Conservation (phyloP, 306 rosid species). For the Acacia acuminata region DNA sequence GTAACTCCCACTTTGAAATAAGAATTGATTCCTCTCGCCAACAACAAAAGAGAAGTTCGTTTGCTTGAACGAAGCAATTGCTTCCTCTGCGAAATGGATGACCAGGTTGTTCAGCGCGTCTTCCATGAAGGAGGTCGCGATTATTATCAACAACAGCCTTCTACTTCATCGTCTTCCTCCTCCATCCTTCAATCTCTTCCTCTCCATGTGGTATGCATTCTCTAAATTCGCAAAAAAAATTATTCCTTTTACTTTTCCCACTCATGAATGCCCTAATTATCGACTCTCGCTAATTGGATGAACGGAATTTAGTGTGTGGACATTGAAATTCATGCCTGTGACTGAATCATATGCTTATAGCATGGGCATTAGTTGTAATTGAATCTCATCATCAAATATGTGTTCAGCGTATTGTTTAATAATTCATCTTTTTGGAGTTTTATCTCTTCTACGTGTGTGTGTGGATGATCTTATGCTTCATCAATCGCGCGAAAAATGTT, state of each 20-base stretch:
- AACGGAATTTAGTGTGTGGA: not conserved
- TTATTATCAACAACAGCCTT: conserved; percentile 83
- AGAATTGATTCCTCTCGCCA: not conserved
- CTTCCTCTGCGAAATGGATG: conserved; percentile 53
- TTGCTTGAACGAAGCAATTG: conserved; percentile 3
- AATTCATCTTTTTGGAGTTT: not conserved
- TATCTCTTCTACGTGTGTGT: not conserved
- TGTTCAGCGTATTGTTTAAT: not conserved
- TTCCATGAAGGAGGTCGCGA: conserved; percentile 99
- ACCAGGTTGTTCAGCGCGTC: conserved; percentile 93
- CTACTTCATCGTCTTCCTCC: conserved; percentile 78
- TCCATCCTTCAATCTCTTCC: conserved; percentile 98
- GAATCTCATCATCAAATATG: not conserved
- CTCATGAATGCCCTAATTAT: not conserved
- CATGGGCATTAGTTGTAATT: not conserved
- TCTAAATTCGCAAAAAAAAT: not conserved
- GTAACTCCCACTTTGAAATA: not conserved
- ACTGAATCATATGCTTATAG: not conserved
- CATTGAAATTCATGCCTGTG: conserved; percentile 11
- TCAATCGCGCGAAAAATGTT: not conserved
- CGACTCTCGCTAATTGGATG: conserved; percentile 4
- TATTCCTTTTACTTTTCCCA: conserved; percentile 7
- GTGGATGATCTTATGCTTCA: not conserved
- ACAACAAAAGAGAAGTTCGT: not conserved
- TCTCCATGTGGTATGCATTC: conserved; percentile 78